phyloP scores from a whole-genome alignment of 140 eudicot species.

The Bidens hawaiensis region DNA sequence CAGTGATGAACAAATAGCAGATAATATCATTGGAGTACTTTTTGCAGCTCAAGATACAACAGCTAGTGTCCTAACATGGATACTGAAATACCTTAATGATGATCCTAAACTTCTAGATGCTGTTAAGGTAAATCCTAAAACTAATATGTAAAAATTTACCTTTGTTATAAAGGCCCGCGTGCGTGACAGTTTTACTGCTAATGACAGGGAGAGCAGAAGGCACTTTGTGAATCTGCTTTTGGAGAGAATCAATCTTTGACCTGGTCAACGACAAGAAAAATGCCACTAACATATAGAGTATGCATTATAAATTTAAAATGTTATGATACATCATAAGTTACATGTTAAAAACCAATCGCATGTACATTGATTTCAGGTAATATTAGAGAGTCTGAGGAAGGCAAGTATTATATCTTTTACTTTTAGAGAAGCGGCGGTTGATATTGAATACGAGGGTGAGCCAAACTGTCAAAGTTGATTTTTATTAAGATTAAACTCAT shows the following conservation, averaged over 20 bases:
- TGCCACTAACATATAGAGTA: conserved; percentile 73
- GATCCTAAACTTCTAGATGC: conserved; percentile 55
- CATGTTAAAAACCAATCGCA: neutral
- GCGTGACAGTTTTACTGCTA: conserved; percentile 4
- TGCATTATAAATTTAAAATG: conserved; percentile 6
- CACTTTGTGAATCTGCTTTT: conserved; percentile 37
- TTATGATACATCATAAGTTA: conserved; percentile 4
- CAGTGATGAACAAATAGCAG: conserved; percentile 65
- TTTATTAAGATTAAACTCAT: neutral
- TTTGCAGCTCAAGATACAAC: conserved; percentile 99
- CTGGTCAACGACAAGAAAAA: conserved; percentile 75
- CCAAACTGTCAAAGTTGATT: conserved; percentile 1
- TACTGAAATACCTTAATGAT: conserved; percentile 74
- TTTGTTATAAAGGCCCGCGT: neutral
- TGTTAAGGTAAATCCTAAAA: conserved; percentile 47
- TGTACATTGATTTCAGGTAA: conserved; percentile 41
- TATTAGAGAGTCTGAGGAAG: conserved; percentile 83
- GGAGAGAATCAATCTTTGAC: conserved; percentile 52
- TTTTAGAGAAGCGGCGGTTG: conserved; percentile 76
- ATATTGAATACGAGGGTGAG: conserved; percentile 74
- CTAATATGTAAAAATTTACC: neutral
- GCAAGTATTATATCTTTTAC: conserved; percentile 91
- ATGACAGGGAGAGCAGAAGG: conserved; percentile 69
- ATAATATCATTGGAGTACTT: conserved; percentile 76
- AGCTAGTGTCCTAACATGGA: conserved; percentile 91